Base-by-base conservation (phyloP, 495 filamentous ascomycete genomes). In the Neurospora sublineolata region DNA sequence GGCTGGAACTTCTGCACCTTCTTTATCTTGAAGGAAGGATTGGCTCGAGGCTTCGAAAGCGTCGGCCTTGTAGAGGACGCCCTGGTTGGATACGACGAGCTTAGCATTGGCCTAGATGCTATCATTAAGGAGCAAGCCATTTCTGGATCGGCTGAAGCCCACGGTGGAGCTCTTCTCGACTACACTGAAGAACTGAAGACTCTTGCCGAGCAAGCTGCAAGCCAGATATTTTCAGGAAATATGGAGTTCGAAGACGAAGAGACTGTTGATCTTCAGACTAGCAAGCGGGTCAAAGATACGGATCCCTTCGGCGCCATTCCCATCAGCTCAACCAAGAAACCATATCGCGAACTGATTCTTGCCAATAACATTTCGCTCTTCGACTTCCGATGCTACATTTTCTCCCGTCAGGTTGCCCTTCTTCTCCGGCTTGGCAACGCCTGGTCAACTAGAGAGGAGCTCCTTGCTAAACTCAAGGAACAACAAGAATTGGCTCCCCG, bases 1-100 rank as follows among this genome's bases (percentile, higher is more conserved):
- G 95, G 95, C 0, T 99, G 96, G 95, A 99, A 99, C 77, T 99
- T 98, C 77, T 97, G 94, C 79, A 98, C 96, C 1, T 99, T 97
- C 78, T 99, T 99, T 77, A 92, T 99, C 27, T 84, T 98, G 18
- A 99, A 99, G 76, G 95, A 99, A 78, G 95, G 95, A 5, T 85
- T 99, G 52, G 94, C 94, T 5, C 86, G 91, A 71, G 96, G 94
- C 0, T 97, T 99, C 78, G 95, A 99, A 80, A 97, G 92, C 79
- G 94, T 97, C 14, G 96, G 96, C 8, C 83, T 99, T 33, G 93
- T 97, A 46, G 95, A 98, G 79, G 95, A 99, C 84, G 94, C 95
- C 11, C 82, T 99, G 46, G 90, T 92, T 7, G 91, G 91, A 12
- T 98, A 98, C 77, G 95, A 97, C 79, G 93, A 99, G 81, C 87